Conservation (phyloP, 208 protist genomes). For the Trypanosomatidae sp. region DNA sequence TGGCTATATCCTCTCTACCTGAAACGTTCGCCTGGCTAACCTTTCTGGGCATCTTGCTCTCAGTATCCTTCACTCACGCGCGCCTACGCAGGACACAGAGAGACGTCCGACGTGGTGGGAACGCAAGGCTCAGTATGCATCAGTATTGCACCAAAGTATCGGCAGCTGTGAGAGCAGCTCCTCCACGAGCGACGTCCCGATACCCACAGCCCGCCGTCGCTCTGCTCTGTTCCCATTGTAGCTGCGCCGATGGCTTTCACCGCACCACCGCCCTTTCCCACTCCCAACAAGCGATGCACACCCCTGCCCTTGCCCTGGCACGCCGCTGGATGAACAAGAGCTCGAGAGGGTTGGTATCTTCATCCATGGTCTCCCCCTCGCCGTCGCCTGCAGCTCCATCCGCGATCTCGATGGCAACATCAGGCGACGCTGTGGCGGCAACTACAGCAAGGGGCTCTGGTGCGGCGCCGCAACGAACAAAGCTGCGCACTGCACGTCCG, state of each 20-base stretch:
- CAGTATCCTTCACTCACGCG: neutral
- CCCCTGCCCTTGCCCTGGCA: neutral
- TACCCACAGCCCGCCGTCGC: neutral
- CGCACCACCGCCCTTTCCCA: neutral
- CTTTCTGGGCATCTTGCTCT: neutral
- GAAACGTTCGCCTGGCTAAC: neutral
- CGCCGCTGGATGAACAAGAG: neutral
- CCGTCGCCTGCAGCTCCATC: neutral
- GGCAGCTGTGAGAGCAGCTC: neutral
- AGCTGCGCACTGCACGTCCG: conserved; percentile 19
- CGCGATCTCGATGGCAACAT: neutral
- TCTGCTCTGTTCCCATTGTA: neutral
- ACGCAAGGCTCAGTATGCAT: neutral
- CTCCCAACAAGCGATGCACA: neutral
- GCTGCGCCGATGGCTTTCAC: neutral
- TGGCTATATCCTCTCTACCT: neutral
- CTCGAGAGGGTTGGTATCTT: neutral
- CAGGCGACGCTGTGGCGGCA: neutral
- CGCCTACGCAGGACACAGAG: neutral
- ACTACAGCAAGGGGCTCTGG: neutral
- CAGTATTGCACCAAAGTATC: neutral
- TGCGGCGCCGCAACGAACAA: neutral
- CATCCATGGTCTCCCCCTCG: neutral
- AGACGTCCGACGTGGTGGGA: neutral
- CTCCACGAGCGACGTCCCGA: neutral